phyloP scores from a whole-genome alignment of 2,329 filamentous ascomycete genomes.

The Claviceps lovelessii region DNA sequence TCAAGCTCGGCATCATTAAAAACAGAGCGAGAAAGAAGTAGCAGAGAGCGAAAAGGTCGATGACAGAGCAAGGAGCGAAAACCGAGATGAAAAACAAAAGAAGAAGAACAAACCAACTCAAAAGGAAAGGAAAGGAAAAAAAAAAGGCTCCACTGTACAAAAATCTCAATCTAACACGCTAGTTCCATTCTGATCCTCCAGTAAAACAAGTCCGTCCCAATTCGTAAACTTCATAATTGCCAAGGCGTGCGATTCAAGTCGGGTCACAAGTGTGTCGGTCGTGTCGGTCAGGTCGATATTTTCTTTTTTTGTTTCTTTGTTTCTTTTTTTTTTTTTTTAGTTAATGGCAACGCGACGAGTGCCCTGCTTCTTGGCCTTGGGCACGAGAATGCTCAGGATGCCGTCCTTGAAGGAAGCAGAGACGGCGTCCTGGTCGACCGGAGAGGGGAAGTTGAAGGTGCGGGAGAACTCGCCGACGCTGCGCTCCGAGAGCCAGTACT shows the following conservation, averaged over 20 bases:
- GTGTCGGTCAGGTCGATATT: no score
- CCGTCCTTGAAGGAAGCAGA: constrained; percentile 47
- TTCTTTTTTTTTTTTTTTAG: background rate
- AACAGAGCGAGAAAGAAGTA: no score
- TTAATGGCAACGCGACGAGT: constrained; percentile 12
- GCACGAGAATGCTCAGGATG: constrained; percentile 45
- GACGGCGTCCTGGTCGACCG: constrained; percentile 45
- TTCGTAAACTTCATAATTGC: background rate
- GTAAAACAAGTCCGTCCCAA: background rate
- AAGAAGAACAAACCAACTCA: no score
- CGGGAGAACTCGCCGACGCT: constrained; percentile 49
- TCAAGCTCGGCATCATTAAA: no score
- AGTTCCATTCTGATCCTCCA: background rate
- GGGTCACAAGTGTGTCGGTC: no score
- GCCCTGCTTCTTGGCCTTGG: constrained; percentile 22
- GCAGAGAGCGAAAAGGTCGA: no score
- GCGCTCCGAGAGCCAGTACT: constrained; percentile 55
- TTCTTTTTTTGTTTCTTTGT: no score
- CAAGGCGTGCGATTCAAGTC: background rate
- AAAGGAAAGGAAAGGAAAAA: no score
- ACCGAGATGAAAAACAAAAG: no score
- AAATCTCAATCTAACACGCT: background rate
- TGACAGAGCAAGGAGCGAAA: no score
- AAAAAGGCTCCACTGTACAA: no score
- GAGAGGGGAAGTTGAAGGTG: constrained; percentile 48